These are phyloP conservation scores for Microsporum canis DNA, from an alignment of 2,329 filamentous ascomycete genomes.

Conservation along the genomic window DNA sequence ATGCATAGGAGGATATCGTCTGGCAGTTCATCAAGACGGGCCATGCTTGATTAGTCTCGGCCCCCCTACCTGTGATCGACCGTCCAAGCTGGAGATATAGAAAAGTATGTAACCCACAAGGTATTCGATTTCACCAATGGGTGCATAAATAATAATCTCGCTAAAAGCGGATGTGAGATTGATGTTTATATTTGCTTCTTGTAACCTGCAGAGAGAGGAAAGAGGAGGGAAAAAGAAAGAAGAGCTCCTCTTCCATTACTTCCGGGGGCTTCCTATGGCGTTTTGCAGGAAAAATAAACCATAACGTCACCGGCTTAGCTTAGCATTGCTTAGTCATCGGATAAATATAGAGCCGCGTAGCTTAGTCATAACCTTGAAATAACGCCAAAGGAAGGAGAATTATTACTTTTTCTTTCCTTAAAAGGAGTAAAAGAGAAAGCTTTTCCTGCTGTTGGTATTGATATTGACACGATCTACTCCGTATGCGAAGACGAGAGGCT, in stretches of 20 bases:
- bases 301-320: background rate
- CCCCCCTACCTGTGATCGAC: background rate
- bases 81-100: background rate
- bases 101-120: background rate
- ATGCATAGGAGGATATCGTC: background rate
- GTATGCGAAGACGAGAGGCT: no score
- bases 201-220: background rate
- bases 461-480: background rate
- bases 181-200: background rate
- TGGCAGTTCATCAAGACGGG: background rate
- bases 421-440: background rate
- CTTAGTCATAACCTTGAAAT: conserved; percentile 4
- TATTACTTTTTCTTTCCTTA: no score
- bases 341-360: background rate
- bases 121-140: background rate
- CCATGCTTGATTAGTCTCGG: background rate
- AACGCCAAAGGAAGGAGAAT: background rate
- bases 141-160: background rate
- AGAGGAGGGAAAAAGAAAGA: background rate
- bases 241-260: background rate
- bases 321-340: background rate
- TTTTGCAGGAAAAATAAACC: background rate
- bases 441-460: no score
- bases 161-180: conserved; percentile 1
- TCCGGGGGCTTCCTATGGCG: background rate